These are phyloP conservation scores for Apiospora hydei DNA, from an alignment of 2,329 filamentous ascomycete species.

Conservation along the genomic window DNA sequence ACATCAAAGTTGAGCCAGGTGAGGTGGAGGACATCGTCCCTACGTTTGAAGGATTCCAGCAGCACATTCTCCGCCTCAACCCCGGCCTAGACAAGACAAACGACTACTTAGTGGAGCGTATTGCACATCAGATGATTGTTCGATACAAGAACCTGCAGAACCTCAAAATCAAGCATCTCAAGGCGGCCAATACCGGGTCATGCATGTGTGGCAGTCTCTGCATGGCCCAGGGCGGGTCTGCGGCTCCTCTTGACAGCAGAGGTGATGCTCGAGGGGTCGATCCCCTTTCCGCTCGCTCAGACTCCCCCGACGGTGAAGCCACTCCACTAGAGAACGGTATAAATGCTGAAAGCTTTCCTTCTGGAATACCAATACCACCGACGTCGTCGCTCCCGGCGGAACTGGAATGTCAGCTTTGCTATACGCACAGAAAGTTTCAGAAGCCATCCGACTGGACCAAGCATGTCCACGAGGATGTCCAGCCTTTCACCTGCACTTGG, in stretches of 20 bases:
- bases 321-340: slow-evolving; percentile 74
- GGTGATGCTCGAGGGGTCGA: slow-evolving; percentile 67
- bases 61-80: slow-evolving; percentile 76
- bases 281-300: slow-evolving; percentile 57
- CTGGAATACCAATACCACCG: slow-evolving; percentile 82
- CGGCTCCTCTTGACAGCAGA: slow-evolving; percentile 66
- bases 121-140: slow-evolving; percentile 80
- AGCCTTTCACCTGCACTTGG: slow-evolving; percentile 93
- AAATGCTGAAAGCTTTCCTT: slow-evolving; percentile 76
- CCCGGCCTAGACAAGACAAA: slow-evolving; percentile 66
- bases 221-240: slow-evolving; percentile 70
- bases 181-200: slow-evolving; percentile 57
- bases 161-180: slow-evolving; percentile 73
- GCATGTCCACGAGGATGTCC: slow-evolving; percentile 91
- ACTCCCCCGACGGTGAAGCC: slow-evolving; percentile 70
- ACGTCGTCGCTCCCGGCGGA: slow-evolving; percentile 79
- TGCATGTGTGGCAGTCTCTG: slow-evolving; percentile 72
- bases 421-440: slow-evolving; percentile 81
- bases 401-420: slow-evolving; percentile 91
- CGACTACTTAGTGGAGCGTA: slow-evolving; percentile 75
- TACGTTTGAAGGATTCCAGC: slow-evolving; percentile 77
- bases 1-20: slow-evolving; percentile 66
- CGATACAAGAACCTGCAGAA: slow-evolving; percentile 81
- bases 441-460: slow-evolving; percentile 98
- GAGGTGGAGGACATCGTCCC: slow-evolving; percentile 74